Evolutionary conservation across 208 protist genomes (phyloP).

Genomic region (Leishmania tarentolae): DNA sequence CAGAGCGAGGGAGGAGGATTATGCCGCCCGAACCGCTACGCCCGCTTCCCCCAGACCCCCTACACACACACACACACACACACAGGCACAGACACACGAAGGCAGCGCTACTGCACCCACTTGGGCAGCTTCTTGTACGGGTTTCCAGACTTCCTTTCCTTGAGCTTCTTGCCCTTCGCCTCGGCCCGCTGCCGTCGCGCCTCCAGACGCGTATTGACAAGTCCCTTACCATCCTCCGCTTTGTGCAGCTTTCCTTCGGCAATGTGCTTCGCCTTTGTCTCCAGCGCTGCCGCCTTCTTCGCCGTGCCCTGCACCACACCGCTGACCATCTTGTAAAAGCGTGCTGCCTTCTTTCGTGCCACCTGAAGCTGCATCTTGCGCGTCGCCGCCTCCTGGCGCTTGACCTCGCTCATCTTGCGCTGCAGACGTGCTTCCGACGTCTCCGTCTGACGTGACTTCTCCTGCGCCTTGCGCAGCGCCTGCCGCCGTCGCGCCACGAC

Average conservation of each 20-base stretch:
- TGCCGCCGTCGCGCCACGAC: slow-evolving; percentile 73
- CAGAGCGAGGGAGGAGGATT: neutral
- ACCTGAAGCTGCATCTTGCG: slow-evolving; percentile 92
- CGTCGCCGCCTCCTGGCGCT: slow-evolving; percentile 73
- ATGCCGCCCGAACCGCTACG: neutral
- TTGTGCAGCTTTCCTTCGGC: slow-evolving; percentile 58
- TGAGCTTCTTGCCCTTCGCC: slow-evolving; percentile 52
- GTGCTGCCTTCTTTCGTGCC: slow-evolving; percentile 88
- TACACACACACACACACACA: neutral
- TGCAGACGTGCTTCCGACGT: slow-evolving; percentile 52
- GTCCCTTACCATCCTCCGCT: slow-evolving; percentile 54
- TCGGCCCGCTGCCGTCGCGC: slow-evolving; percentile 43
- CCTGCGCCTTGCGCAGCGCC: slow-evolving; percentile 51
- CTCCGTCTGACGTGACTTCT: slow-evolving; percentile 47
- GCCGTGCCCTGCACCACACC: slow-evolving; percentile 63
- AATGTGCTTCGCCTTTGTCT: slow-evolving; percentile 81
- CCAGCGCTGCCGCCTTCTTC: slow-evolving; percentile 65
- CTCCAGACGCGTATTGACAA: slow-evolving; percentile 69
- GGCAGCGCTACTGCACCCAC: slow-evolving; percentile 68
- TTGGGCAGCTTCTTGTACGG: slow-evolving; percentile 90
- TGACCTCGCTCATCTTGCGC: slow-evolving; percentile 70
- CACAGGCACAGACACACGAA: neutral
- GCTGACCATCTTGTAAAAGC: slow-evolving; percentile 92
- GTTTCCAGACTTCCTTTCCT: slow-evolving; percentile 69
- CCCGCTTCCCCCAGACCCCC: neutral